Evolutionary conservation across 768 basidiomycete species (phyloP).

Genomic region (Tylopilus sp.): DNA sequence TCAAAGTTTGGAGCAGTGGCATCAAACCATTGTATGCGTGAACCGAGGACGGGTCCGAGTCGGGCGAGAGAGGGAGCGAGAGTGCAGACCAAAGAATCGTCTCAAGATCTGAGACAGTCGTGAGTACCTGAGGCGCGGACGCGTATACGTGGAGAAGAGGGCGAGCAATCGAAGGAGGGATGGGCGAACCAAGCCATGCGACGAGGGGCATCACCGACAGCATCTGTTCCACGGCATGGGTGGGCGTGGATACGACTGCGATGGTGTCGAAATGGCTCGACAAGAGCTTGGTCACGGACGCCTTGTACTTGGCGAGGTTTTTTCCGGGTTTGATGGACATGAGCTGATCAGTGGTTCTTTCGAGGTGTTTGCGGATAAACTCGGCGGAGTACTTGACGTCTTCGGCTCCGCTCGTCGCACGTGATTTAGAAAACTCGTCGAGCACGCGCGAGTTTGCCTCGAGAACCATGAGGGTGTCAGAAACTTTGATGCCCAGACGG

Average conservation of each 20-base stretch:
- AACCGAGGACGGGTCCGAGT: conserved; percentile 10
- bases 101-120: conserved; percentile 41
- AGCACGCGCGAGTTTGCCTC: conserved; percentile 39
- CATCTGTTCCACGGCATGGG: conserved; percentile 5
- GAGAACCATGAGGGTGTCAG: conserved; percentile 44
- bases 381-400: conserved; percentile 17
- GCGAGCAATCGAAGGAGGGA: conserved; percentile 33
- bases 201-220: conserved; percentile 29
- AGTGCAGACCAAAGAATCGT: conserved; percentile 39
- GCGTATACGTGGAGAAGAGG: conserved; percentile 46
- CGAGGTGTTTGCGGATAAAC: conserved; percentile 27
- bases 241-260: neutral
- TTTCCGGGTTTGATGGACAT: conserved; percentile 13
- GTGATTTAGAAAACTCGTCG: conserved; percentile 10
- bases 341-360: conserved; percentile 1
- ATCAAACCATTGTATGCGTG: conserved; percentile 40
- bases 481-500: conserved; percentile 30
- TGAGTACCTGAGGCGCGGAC: conserved; percentile 35
- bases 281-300: conserved; percentile 12
- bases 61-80: conserved; percentile 22
- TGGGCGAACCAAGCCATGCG: conserved; percentile 31
- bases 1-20: conserved; percentile 42
- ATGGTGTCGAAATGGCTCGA: conserved; percentile 17
- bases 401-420: neutral
- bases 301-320: conserved; percentile 15